A percentile compares a stretch with the other conserved stretches of the same genome.
Evolutionary conservation across 371 early-diverging fungal genomes (phyloP).

Genomic region (Apophysomyces elegans): DNA sequence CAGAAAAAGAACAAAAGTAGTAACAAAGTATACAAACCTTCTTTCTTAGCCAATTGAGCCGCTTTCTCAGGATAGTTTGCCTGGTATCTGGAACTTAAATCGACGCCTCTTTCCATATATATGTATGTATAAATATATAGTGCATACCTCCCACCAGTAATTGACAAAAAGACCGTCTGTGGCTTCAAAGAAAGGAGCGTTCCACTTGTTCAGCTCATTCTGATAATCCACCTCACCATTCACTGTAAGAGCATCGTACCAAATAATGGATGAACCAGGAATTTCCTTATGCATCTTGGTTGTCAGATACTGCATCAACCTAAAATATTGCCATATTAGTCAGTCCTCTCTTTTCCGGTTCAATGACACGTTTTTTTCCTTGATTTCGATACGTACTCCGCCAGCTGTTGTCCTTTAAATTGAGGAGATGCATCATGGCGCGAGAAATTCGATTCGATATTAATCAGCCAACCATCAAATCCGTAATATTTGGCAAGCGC

Average conservation of each 20-base stretch:
- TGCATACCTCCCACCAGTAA: slow-evolving; percentile 60
- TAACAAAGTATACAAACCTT: slow-evolving; percentile 15
- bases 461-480: slow-evolving; percentile 75
- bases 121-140: neutral
- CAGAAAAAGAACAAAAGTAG: neutral
- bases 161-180: slow-evolving; percentile 68
- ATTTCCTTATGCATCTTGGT: slow-evolving; percentile 49
- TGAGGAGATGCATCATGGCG: slow-evolving; percentile 24
- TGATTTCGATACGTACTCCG: slow-evolving; percentile 21
- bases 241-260: slow-evolving; percentile 65
- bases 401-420: slow-evolving; percentile 34
- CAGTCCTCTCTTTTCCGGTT: neutral
- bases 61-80: slow-evolving; percentile 37
- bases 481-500: slow-evolving; percentile 61
- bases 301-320: slow-evolving; percentile 53
- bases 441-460: slow-evolving; percentile 60
- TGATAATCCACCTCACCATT: slow-evolving; percentile 59
- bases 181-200: slow-evolving; percentile 53
- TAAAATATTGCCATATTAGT: slow-evolving; percentile 1
- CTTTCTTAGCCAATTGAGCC: slow-evolving; percentile 30
- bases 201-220: slow-evolving; percentile 53
- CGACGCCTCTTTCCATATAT: too few relatives aligned
- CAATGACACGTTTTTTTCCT: neutral
- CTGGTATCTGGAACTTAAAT: neutral
- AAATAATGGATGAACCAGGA: slow-evolving; percentile 55